Conservation (phyloP, 2,329 filamentous ascomycete genomes). For the Exophiala sp. region DNA sequence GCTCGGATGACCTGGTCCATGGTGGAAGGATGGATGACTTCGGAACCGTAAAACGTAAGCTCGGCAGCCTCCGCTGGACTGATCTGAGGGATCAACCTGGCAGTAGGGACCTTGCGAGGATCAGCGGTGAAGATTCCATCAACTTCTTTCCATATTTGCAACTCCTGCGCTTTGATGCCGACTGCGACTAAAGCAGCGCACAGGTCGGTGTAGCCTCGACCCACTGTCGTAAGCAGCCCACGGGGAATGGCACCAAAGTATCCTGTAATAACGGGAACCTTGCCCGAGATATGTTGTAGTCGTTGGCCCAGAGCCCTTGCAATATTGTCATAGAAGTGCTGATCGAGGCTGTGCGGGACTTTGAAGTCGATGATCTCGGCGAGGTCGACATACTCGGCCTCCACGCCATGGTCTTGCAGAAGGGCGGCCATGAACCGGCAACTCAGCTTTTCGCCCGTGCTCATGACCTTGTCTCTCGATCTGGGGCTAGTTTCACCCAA, state of each 20-base stretch:
- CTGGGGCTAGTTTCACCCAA: conserved; percentile 69
- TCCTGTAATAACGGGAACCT: conserved; percentile 78
- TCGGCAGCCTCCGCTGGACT: conserved; percentile 94
- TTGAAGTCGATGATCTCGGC: conserved; percentile 74
- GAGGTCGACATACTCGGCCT: conserved; percentile 86
- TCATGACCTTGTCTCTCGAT: conserved; percentile 83
- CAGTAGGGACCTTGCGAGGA: conserved; percentile 85
- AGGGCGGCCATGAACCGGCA: conserved; percentile 87
- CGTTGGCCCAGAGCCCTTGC: conserved; percentile 60
- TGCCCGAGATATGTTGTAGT: conserved; percentile 61
- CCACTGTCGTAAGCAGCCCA: conserved; percentile 85
- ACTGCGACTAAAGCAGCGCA: conserved; percentile 91
- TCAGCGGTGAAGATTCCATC: conserved; percentile 91
- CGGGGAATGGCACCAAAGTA: conserved; percentile 94
- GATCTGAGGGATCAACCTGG: conserved; percentile 80
- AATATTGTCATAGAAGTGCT: conserved; percentile 66
- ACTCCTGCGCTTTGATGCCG: conserved; percentile 77
- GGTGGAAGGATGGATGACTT: conserved; percentile 97
- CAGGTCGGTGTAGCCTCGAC: conserved; percentile 92
- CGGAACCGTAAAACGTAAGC: conserved; percentile 88
- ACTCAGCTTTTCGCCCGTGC: conserved; percentile 92
- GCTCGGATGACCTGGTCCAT: conserved; percentile 84
- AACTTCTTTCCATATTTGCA: conserved; percentile 99
- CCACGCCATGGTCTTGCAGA: conserved; percentile 74
- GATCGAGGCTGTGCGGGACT: conserved; percentile 56